phyloP scores from a whole-genome alignment of 345 rosid genomes.

The Adansonia digitata region DNA sequence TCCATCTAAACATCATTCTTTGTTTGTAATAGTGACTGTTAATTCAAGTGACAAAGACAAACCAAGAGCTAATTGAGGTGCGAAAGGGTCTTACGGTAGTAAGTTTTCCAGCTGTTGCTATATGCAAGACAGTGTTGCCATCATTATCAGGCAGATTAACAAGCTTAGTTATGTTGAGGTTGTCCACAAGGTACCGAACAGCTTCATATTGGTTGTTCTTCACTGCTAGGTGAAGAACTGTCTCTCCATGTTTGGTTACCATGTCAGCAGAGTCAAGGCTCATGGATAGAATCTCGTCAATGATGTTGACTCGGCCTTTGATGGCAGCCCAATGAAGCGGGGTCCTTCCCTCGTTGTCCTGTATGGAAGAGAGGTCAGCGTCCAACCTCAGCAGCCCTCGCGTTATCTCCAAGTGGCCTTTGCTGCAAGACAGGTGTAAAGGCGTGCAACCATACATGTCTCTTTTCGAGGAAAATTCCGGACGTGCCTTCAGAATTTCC shows the following conservation, averaged over 20 bases:
- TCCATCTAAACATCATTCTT: no score
- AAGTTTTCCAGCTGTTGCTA: constrained; percentile 44
- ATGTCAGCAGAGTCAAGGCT: constrained; percentile 29
- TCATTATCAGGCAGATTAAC: constrained; percentile 31
- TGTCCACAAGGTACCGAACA: constrained; percentile 35
- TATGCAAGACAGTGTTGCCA: constrained; percentile 51
- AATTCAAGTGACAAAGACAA: no score
- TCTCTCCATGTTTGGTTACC: constrained; percentile 36
- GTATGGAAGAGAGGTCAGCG: constrained; percentile 24
- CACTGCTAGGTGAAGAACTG: constrained; percentile 47
- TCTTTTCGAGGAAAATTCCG: constrained; percentile 34
- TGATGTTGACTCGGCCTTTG: constrained; percentile 42
- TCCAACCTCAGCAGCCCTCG: constrained; percentile 37
- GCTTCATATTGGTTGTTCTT: constrained; percentile 42
- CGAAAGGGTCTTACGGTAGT: constrained; percentile 29
- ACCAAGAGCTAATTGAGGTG: no score
- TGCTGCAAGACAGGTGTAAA: constrained; percentile 42
- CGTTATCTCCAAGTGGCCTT: constrained; percentile 42
- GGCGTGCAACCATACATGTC: constrained; percentile 34
- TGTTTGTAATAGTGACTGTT: no score
- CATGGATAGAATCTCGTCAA: constrained; percentile 36
- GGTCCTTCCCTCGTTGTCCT: constrained; percentile 40
- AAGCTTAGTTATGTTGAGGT: constrained; percentile 24
- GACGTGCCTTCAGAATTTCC: constrained; percentile 28
- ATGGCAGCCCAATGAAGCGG: constrained; percentile 49